A percentile compares a stretch with the other conserved stretches of the same genome.
phyloP scores from a whole-genome alignment of 495 filamentous ascomycete genomes.

The Podospora fimiseda region DNA sequence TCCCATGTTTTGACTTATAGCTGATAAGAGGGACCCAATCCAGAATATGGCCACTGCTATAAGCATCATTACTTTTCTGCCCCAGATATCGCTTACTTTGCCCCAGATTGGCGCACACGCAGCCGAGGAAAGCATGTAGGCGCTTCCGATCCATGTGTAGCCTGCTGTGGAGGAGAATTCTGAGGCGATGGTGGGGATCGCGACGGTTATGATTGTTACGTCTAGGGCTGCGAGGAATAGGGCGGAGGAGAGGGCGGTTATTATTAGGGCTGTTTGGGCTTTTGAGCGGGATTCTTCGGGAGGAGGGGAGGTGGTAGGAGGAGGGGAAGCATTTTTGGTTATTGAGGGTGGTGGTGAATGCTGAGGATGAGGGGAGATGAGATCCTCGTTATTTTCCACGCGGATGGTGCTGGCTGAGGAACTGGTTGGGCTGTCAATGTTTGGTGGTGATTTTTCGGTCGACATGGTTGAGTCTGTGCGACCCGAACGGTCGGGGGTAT shows the following conservation, averaged over 20 bases:
- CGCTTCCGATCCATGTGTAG: constrained; percentile 73
- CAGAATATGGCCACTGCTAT: constrained; percentile 69
- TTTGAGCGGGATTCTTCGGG: constrained; percentile 30
- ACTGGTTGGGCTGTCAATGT: background rate
- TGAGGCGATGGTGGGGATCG: constrained; percentile 54
- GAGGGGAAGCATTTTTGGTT: background rate
- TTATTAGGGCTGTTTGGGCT: constrained; percentile 31
- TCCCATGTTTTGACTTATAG: constrained; percentile 56
- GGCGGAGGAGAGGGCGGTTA: constrained; percentile 40
- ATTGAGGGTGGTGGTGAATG: background rate
- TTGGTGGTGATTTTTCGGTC: no score
- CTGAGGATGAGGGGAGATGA: background rate
- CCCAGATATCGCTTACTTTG: constrained; percentile 82
- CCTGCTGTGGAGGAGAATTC: constrained; percentile 57
- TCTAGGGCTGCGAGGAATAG: constrained; percentile 51
- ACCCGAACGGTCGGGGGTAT: no score
- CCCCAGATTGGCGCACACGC: constrained; percentile 71
- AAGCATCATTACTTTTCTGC: constrained; percentile 73
- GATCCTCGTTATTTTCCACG: background rate
- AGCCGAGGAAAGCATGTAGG: constrained; percentile 62
- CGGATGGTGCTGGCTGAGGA: background rate
- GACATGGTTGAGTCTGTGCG: no score
- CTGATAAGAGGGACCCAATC: constrained; percentile 67
- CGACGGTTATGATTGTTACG: constrained; percentile 33
- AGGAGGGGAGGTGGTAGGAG: no score